A percentile compares a stretch with the other conserved stretches of the same genome.
Evolutionary conservation across 805 yeast genomes (phyloP).

Genomic region (Kodamaea hsintzibuensis): DNA sequence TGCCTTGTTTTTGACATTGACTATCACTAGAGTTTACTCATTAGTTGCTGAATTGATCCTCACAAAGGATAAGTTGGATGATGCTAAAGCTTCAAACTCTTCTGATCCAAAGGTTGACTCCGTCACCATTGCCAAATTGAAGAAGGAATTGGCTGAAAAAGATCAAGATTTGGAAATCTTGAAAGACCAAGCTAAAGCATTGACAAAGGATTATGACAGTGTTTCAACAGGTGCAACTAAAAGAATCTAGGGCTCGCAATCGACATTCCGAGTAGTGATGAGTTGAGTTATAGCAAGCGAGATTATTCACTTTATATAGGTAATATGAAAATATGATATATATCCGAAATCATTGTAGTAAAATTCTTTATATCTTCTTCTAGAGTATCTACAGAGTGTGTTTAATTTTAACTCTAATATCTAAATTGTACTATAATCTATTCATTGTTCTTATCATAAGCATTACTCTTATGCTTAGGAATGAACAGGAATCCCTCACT

Average conservation of each 20-base stretch:
- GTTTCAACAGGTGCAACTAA: conserved; percentile 2
- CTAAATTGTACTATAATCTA: not conserved
- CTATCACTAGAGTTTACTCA: conserved; percentile 79
- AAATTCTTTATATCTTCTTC: too few species aligned
- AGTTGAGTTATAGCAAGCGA: too few species aligned
- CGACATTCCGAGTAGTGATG: too few species aligned
- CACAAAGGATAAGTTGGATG: conserved; percentile 60
- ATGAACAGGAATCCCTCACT: conserved; percentile 71
- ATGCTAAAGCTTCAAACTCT: conserved; percentile 23
- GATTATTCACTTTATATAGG: not conserved
- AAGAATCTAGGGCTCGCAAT: not conserved
- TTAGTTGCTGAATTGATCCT: conserved; percentile 72
- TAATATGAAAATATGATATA: not conserved
- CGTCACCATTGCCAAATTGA: conserved; percentile 47
- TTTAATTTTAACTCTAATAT: too few species aligned
- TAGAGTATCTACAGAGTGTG: too few species aligned
- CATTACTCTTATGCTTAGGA: conserved; percentile 95
- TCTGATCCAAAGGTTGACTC: conserved; percentile 24
- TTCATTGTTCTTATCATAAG: conserved; percentile 44
- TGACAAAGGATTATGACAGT: conserved; percentile 58
- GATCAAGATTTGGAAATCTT: conserved; percentile 66
- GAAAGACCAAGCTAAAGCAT: conserved; percentile 69
- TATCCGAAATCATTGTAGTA: not conserved
- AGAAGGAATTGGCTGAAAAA: conserved; percentile 49
- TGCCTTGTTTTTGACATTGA: conserved; percentile 84